Conservation (phyloP, 176 grass and related monocot species). For the Triticum timopheevii region DNA sequence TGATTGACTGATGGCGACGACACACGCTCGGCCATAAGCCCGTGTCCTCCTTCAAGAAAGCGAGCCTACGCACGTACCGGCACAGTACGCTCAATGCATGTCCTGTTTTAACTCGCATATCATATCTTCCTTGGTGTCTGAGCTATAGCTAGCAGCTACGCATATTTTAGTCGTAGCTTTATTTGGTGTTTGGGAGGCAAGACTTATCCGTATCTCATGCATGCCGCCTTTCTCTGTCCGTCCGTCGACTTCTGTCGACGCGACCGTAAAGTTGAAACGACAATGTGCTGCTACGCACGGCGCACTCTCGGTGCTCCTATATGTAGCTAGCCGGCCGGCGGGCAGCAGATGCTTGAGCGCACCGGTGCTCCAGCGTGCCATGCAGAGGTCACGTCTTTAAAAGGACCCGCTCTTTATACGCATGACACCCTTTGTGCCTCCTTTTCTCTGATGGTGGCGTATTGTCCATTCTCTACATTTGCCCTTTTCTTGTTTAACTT, state of each 20-base stretch:
- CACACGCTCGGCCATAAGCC: conserved; percentile 32
- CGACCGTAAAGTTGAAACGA: not conserved
- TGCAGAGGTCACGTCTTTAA: conserved; percentile 14
- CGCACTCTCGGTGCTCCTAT: conserved; percentile 37
- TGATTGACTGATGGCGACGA: conserved; percentile 26
- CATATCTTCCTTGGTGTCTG: not conserved
- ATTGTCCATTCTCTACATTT: not conserved
- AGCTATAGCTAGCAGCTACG: not conserved
- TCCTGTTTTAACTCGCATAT: not conserved
- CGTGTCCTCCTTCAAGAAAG: conserved; percentile 31
- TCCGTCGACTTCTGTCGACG: not conserved
- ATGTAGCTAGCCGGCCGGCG: not conserved
- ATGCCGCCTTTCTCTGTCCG: not conserved
- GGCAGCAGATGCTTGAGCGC: not conserved
- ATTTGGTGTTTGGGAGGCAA: conserved; percentile 4
- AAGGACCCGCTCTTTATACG: conserved; percentile 13
- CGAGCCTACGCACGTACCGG: not conserved
- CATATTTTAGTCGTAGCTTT: not conserved
- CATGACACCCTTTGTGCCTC: not conserved
- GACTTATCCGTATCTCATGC: conserved; percentile 1
- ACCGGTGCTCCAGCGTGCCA: not conserved
- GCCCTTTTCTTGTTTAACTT: too few species aligned
- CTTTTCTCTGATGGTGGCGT: conserved; percentile 3
- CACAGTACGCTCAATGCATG: not conserved
- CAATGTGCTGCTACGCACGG: not conserved